These are phyloP conservation scores for Macrotyloma uniflorum DNA, from an alignment of 306 rosid species.

Conservation along the genomic window DNA sequence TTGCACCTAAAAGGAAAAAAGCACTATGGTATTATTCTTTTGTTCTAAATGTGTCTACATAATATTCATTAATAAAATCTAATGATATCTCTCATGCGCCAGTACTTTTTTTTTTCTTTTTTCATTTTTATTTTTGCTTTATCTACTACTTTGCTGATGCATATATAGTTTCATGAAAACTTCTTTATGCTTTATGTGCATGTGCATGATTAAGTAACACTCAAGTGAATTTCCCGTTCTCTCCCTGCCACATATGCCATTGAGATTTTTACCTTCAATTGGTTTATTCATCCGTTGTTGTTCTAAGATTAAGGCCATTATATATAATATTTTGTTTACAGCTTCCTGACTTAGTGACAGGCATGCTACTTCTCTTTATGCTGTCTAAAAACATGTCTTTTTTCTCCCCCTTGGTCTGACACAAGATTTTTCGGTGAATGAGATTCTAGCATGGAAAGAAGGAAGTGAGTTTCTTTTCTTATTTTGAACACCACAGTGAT, in stretches of 20 bases:
- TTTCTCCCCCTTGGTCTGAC: slow-evolving; percentile 50
- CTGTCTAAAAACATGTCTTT: slow-evolving; percentile 51
- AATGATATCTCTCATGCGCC: slow-evolving; percentile 47
- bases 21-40: slow-evolving; percentile 26
- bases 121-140: slow-evolving; percentile 28
- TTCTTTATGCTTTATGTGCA: slow-evolving; percentile 43
- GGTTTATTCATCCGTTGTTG: slow-evolving; percentile 32
- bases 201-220: slow-evolving; percentile 53
- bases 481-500: slow-evolving; percentile 54
- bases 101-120: slow-evolving; percentile 9
- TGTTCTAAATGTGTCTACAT: slow-evolving; percentile 26
- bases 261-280: slow-evolving; percentile 35
- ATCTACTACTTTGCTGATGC: slow-evolving; percentile 28
- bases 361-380: slow-evolving; percentile 76
- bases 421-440: slow-evolving; percentile 62
- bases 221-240: slow-evolving; percentile 51
- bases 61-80: slow-evolving; percentile 34
- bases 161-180: slow-evolving; percentile 38
- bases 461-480: slow-evolving; percentile 50
- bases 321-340: slow-evolving; percentile 51
- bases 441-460: slow-evolving; percentile 69
- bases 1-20: background rate
- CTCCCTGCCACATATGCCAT: slow-evolving; percentile 34
- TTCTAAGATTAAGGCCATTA: slow-evolving; percentile 28
- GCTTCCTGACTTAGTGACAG: slow-evolving; percentile 64